phyloP scores from a whole-genome alignment of 257 asterid species.

The Lycium barbarum region DNA sequence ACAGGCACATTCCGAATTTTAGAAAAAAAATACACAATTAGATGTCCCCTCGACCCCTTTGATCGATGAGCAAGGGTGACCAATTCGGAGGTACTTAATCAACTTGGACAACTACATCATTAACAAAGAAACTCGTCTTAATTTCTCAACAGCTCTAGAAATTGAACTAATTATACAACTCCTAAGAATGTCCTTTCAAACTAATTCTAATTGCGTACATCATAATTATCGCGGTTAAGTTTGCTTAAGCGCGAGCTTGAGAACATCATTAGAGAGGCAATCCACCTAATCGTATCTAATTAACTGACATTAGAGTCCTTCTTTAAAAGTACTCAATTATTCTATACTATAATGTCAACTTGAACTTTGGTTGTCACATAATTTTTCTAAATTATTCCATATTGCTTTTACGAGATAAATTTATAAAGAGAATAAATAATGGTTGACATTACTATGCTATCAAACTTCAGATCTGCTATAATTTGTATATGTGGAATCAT shows the following conservation, averaged over 20 bases:
- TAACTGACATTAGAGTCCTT: background rate
- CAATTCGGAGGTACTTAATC: background rate
- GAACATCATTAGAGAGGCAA: background rate
- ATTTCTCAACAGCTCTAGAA: background rate
- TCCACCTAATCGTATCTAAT: conserved; percentile 11
- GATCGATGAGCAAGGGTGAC: background rate
- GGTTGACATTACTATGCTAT: conserved; percentile 8
- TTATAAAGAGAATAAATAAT: background rate
- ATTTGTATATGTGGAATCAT: conserved; percentile 28
- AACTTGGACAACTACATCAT: background rate
- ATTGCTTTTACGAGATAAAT: background rate
- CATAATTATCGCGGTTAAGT: too few relatives aligned
- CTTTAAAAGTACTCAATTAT: background rate
- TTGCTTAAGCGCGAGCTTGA: background rate
- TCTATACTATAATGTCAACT: background rate
- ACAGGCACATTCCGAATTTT: too few relatives aligned
- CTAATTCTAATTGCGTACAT: too few relatives aligned
- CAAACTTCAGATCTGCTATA: background rate
- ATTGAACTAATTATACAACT: background rate
- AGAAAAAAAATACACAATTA: too few relatives aligned
- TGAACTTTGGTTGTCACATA: background rate
- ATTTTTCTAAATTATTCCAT: background rate
- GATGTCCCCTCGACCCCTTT: background rate
- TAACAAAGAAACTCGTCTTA: background rate
- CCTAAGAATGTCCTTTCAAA: background rate